phyloP scores from a whole-genome alignment of 768 basidiomycete genomes.

The Strobilomyces confusus region DNA sequence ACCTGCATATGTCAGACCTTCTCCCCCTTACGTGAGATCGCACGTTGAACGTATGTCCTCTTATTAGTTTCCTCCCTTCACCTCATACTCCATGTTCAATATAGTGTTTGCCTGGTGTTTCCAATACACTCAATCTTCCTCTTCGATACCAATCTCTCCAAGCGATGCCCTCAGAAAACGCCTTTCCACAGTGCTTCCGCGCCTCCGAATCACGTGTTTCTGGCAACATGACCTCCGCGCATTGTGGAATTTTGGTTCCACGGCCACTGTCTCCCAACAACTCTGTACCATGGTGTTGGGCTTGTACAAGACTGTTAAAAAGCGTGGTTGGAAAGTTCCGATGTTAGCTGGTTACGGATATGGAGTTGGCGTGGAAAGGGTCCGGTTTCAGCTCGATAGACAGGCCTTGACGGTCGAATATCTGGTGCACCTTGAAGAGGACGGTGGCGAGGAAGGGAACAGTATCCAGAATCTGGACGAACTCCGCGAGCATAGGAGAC shows the following conservation, averaged over 20 bases:
- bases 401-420: constrained; percentile 84
- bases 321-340: constrained; percentile 72
- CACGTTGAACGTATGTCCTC: constrained; percentile 62
- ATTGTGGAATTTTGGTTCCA: constrained; percentile 74
- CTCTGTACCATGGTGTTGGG: constrained; percentile 83
- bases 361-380: constrained; percentile 74
- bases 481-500: constrained; percentile 63
- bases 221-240: constrained; percentile 94
- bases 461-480: constrained; percentile 54
- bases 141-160: constrained; percentile 30
- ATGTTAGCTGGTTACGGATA: constrained; percentile 74
- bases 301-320: constrained; percentile 74
- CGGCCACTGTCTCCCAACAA: constrained; percentile 67
- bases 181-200: constrained; percentile 29
- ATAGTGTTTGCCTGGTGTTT: constrained; percentile 93
- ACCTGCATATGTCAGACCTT: constrained; percentile 85
- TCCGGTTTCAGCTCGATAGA: constrained; percentile 76
- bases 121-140: constrained; percentile 52
- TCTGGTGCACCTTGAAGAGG: constrained; percentile 68
- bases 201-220: constrained; percentile 82
- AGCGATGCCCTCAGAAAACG: constrained; percentile 34
- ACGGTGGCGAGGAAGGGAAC: constrained; percentile 23
- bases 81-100: constrained; percentile 5
- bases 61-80: constrained; percentile 1
- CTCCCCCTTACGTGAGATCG: constrained; percentile 90